Percentiles rank a stretch among this genome's conserved stretches.
Conservation (phyloP, 1,284 basidiomycete genomes). For the Fistulinella cinereoalba region DNA sequence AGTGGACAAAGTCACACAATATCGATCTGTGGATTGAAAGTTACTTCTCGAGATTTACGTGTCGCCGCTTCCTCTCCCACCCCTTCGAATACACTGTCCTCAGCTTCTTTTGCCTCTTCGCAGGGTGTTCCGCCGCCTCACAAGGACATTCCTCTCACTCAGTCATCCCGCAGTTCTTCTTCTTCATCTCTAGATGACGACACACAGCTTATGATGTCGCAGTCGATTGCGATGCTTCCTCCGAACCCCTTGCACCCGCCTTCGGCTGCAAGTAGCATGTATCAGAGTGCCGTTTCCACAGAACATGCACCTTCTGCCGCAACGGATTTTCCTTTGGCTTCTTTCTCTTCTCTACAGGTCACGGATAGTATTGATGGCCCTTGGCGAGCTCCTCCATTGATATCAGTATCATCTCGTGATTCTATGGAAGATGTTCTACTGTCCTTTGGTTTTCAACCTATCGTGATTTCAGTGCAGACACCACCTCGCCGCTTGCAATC, state of each 20-base stretch:
- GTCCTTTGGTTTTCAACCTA: constrained; percentile 56
- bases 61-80: constrained; percentile 22
- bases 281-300: constrained; percentile 69
- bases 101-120: constrained; percentile 15
- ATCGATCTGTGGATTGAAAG: constrained; percentile 47
- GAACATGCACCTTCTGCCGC: constrained; percentile 15
- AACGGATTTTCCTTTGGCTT: not conserved
- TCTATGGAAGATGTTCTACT: constrained; percentile 46
- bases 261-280: constrained; percentile 59
- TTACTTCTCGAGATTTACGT: constrained; percentile 44
- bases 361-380: not conserved
- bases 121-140: constrained; percentile 32
- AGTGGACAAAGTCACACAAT: constrained; percentile 40
- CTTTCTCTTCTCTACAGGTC: not conserved
- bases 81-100: constrained; percentile 19
- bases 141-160: constrained; percentile 22
- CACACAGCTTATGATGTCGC: constrained; percentile 65
- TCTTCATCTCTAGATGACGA: constrained; percentile 60
- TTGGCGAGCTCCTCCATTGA: constrained; percentile 5
- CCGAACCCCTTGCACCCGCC: constrained; percentile 44
- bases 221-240: constrained; percentile 63
- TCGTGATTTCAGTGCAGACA: constrained; percentile 54
- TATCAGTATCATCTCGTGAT: constrained; percentile 11
- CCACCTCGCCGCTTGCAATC: constrained; percentile 26
- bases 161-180: constrained; percentile 43